Evolutionary conservation across 1,139 yeast genomes (phyloP), one percentile per base, ranked within the genome.

Genomic region (Saccharomyces uvarum): DNA sequence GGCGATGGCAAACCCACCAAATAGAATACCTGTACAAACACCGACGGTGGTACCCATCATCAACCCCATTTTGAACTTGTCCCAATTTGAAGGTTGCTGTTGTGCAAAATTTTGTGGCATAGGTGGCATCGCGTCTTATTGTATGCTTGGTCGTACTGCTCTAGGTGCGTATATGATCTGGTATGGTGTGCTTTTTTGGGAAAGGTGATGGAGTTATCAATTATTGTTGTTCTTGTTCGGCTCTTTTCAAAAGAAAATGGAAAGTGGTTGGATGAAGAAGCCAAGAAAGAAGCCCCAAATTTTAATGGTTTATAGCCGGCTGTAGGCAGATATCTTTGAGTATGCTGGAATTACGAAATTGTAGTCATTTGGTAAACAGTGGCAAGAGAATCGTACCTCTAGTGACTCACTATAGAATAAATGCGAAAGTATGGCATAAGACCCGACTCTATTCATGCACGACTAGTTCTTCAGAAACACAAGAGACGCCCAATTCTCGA

Each of bases 21-120:
- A 93, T 63, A 93, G 76, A 53, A 93, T 88, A 57, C 99, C 99
- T 49, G 93, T 91, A 69, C 95, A 95, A 19, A 91, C 95, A 57
- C 99, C 99, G 32, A 90, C 97, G 27, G 96, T 85, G 51, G 93
- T 80, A 55, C 99, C 99, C 98, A 93, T 95, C 75, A 91, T 76
- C 60, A 91, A 86, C 55, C 99, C 99, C 98, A 93, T 95, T 75
- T 93, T 93, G 80, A 93, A 88, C 75, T 91, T 93, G 59, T 93
- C 97, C 75, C 90, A 90, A 73, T 86, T 84, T 51, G 97, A 86
- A 56, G 95, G 96, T 69, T 86, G 89, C 63, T 86, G 93, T 59
- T 79, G 84, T 51, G 77, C 82, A 67, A 81, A 83, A 68, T 83
- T 79, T 73, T 84, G 89, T 72, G 82, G 91, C 63, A 84, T 88